Base-by-base conservation (phyloP, 345 rosid genomes). In the sweet orange (Citrus sinensis) region DNA sequence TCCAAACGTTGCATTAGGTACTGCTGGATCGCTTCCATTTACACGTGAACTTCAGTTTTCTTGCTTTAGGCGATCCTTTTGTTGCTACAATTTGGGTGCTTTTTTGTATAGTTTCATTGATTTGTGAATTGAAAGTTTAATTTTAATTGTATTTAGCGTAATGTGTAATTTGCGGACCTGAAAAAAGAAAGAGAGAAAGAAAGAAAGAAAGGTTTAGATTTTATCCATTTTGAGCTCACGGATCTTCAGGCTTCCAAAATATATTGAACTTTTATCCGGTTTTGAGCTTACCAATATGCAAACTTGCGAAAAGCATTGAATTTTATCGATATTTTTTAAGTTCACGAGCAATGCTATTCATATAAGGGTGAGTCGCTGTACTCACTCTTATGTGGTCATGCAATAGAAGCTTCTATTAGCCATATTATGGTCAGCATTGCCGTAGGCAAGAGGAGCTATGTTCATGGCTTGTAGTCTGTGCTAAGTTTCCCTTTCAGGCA, bases 1-100 rank as follows among this genome's bases (percentile, higher is more conserved):
- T 92, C 98, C 88, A 96, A 93, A 81, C 88, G 97, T 80, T 96
- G 88, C 87, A 87, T 82, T 78, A 83, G 98, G 99, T 94, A 70
- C 74, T 24, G 72, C 0, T 65, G 0, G 0, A 22, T 27, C 27
- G 35, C 20, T 35, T 56, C 4, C 9, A 19, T 62, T 75, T 34
- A 40, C 17, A 14, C 27, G 20, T 35, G 6, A 46, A 14, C 27
- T 29, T 37, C 25, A 34, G 3, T 24, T 51, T 49, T 24, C 2
- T 68, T 25, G 20, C 39, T 67, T 58, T 67, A 25, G 17, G 19
- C 10, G 6, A 68, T 29, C 9, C 30, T 13, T 56, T 35, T 56
- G 27, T 34, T 77, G 24, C 73, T 65, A 22, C 2, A 25, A 27
- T 61, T 49, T 25, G 68, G 46, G 39, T 59, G 35, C 35, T 10